Evolutionary conservation across 108 stramenopile genomes (phyloP).

Genomic region (Discostella pseudostelligera): DNA sequence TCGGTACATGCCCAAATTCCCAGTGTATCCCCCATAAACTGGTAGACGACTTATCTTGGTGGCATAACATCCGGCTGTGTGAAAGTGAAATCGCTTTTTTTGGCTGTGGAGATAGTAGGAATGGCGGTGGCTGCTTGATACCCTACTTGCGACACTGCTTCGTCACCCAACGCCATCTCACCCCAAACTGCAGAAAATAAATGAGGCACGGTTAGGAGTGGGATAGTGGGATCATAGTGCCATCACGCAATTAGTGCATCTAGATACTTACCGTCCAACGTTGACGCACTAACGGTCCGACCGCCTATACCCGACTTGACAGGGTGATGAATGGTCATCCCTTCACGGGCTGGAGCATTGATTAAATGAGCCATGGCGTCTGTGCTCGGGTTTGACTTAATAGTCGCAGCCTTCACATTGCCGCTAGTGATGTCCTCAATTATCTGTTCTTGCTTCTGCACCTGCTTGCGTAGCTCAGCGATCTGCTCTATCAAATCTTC

Average conservation of each 20-base stretch:
- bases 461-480: conserved; percentile 78
- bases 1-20: neutral
- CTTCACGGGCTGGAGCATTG: conserved; percentile 24
- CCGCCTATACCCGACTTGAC: conserved; percentile 28
- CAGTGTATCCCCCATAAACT: neutral
- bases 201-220: neutral
- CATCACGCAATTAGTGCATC: conserved; percentile 1
- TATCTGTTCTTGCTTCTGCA: conserved; percentile 83
- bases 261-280: conserved; percentile 21
- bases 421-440: conserved; percentile 54
- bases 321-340: conserved; percentile 29
- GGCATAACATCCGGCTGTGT: conserved; percentile 88
- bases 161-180: conserved; percentile 81
- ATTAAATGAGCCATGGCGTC: conserved; percentile 50
- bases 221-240: neutral
- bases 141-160: conserved; percentile 16
- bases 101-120: conserved; percentile 29
- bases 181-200: conserved; percentile 65
- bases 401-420: conserved; percentile 4
- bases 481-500: conserved; percentile 89
- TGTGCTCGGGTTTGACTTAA: conserved; percentile 43
- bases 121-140: conserved; percentile 22
- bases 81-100: conserved; percentile 68
- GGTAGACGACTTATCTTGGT: conserved; percentile 57
- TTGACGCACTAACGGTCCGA: conserved; percentile 35